Evolutionary conservation across 2,329 filamentous ascomycete genomes (phyloP), one percentile per base, ranked within the genome.

Genomic region (Cladosporium sp.): DNA sequence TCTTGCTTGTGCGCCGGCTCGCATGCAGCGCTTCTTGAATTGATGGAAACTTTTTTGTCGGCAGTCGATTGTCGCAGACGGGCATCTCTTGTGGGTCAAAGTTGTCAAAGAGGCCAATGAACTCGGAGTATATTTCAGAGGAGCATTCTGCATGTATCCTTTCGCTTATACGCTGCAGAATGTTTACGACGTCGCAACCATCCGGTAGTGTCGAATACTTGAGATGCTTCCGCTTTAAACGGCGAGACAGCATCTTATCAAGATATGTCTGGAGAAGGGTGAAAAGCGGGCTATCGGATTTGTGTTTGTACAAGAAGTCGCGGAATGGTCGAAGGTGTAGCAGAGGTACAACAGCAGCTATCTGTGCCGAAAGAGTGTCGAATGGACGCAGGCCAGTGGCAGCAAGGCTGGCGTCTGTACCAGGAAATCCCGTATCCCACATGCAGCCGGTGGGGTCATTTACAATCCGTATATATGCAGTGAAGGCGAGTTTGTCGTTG

Each of bases 401-500:
- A 5, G 76, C 73, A 64, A 84, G 74, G 64, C 81, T 82, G 12
- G 36, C 30, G 17, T 58, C 55, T 19, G 64, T 80, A 74, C 56
- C 77, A 82, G 34, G 75, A 72, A 37, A 54, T 22, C 30, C 38
- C 3, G 30, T 52, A 15, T 84, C 84, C 83, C 84, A 87, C 34
- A 86, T 72, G 47, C 82, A 83, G 37, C 79, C 75, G 0, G 84
- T 87, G 2, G 83, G 78, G 64, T 87, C 84, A 22, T 86, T 70
- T 52, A 87, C 73, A 42, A 85, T 76, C 17, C 83, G 81, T 60
- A 87, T 82, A 66, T 86, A 86, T 1, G 80, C 82, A 60, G 82
- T 83, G 61, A 87, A 85, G 0, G 82, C 79, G 43, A 87, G 77
- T 39, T 82, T 85, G 66, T 87, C 84, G 62, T 85, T 76, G 36